Evolutionary conservation across 148 eudicot genomes (phyloP).

Genomic region (Chenopodium suecicum): DNA sequence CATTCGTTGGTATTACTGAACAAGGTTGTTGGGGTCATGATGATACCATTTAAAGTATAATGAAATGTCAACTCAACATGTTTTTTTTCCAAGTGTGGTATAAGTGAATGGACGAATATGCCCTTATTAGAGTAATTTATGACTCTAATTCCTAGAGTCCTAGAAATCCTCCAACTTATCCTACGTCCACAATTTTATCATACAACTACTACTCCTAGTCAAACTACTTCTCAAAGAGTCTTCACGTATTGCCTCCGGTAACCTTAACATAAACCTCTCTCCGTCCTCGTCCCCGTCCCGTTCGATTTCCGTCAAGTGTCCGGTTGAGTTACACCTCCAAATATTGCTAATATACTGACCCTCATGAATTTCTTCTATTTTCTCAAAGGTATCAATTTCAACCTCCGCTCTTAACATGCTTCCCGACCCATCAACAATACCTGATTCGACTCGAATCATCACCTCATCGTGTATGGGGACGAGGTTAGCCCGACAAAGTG

Average conservation of each 20-base stretch:
- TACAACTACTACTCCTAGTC: slow-evolving; percentile 16
- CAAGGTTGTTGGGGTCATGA: too few species aligned
- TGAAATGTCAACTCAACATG: too few species aligned
- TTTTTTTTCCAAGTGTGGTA: too few species aligned
- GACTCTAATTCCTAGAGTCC: too few species aligned
- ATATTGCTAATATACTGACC: neutral
- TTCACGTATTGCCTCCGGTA: neutral
- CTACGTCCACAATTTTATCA: neutral
- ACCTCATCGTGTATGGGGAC: neutral
- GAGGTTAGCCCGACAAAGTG: neutral
- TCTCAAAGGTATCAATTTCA: neutral
- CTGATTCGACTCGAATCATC: slow-evolving; percentile 11
- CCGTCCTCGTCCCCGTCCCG: neutral
- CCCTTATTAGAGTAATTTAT: too few species aligned
- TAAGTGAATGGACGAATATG: too few species aligned
- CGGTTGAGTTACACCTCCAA: slow-evolving; percentile 15
- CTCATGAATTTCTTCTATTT: neutral
- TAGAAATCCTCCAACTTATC: too few species aligned
- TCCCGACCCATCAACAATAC: slow-evolving; percentile 21
- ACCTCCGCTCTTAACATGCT: neutral
- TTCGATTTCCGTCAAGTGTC: slow-evolving; percentile 1
- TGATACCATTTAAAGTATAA: too few species aligned
- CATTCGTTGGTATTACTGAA: too few species aligned
- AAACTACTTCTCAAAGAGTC: neutral
- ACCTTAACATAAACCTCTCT: neutral